Evolutionary conservation across 2,329 filamentous ascomycete species (phyloP).

Genomic region (Aspergillus sp.): DNA sequence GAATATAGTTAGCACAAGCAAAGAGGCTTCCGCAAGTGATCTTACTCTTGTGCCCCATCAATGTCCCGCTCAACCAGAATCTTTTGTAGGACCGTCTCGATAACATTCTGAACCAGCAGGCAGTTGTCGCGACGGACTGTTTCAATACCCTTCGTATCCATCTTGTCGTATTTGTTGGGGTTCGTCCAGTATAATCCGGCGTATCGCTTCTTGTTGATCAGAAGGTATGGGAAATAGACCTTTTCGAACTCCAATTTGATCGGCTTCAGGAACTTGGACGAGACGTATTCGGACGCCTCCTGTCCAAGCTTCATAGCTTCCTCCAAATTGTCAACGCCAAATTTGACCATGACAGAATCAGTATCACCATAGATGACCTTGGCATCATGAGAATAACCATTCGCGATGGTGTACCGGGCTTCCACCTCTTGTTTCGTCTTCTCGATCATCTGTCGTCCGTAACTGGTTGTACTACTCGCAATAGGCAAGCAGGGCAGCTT

Average conservation of each 20-base stretch:
- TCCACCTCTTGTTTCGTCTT: slow-evolving; percentile 97
- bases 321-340: slow-evolving; percentile 81
- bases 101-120: slow-evolving; percentile 90
- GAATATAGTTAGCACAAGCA: slow-evolving; percentile 38
- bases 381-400: slow-evolving; percentile 91
- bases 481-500: slow-evolving; percentile 94
- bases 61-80: slow-evolving; percentile 92
- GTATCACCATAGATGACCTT: slow-evolving; percentile 99
- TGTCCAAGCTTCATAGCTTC: slow-evolving; percentile 95
- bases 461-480: slow-evolving; percentile 94
- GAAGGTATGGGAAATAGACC: slow-evolving; percentile 94
- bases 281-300: slow-evolving; percentile 86
- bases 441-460: slow-evolving; percentile 98
- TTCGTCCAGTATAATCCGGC: slow-evolving; percentile 98
- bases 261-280: slow-evolving; percentile 87
- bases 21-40: slow-evolving; percentile 20
- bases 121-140: slow-evolving; percentile 97
- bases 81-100: slow-evolving; percentile 94
- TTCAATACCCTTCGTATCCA: slow-evolving; percentile 99
- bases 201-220: slow-evolving; percentile 99
- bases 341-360: slow-evolving; percentile 99
- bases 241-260: slow-evolving; percentile 99
- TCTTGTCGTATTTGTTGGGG: slow-evolving; percentile 94
- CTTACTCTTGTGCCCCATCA: slow-evolving; percentile 88
- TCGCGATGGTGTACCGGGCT: slow-evolving; percentile 82